These are phyloP conservation scores for Hibiscus trionum DNA, from an alignment of 345 rosid genomes.

Conservation along the genomic window DNA sequence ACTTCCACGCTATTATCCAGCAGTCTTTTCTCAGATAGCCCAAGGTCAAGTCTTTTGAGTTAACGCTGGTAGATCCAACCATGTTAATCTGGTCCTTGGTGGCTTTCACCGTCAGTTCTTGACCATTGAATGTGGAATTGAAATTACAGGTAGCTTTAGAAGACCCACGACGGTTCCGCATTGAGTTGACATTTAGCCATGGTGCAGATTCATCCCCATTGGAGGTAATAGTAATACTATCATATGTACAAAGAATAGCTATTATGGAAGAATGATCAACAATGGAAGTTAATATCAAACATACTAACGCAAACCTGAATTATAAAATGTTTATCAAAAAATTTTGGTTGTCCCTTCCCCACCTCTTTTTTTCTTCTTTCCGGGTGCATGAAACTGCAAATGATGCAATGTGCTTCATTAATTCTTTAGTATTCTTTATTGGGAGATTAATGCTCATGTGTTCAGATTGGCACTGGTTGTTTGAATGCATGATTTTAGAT, in stretches of 20 bases:
- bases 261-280: background rate
- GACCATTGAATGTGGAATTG: background rate
- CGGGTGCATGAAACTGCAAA: background rate
- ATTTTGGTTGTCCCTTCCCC: background rate
- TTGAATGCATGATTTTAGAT: background rate
- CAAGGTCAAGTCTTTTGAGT: background rate
- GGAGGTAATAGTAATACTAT: conserved; percentile 45
- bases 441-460: background rate
- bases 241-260: background rate
- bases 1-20: background rate
- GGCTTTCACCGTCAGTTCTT: background rate
- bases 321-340: background rate
- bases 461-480: background rate
- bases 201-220: conserved; percentile 96
- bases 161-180: conserved; percentile 79
- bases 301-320: background rate
- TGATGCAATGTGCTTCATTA: background rate
- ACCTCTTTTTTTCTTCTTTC: background rate
- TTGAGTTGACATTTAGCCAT: conserved; percentile 89
- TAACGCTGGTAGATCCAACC: background rate
- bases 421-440: background rate
- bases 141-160: conserved; percentile 62
- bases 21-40: background rate
- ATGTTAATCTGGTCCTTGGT: background rate
- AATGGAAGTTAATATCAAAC: background rate